Conservation (phyloP, 345 rosid genomes). For the Moringa oleifera region DNA sequence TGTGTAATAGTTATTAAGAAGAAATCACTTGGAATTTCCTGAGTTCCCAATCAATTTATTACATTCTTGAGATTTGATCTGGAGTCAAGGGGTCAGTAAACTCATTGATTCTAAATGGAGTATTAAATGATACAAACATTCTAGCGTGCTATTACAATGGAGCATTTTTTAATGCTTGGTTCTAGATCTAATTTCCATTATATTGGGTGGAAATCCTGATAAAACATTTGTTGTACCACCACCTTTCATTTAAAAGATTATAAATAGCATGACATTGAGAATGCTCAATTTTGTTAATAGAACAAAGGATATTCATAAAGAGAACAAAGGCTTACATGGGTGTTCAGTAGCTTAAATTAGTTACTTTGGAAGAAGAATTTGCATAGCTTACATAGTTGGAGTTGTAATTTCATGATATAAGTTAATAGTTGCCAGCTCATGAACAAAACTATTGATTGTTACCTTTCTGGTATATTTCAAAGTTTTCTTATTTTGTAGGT, state of each 20-base stretch:
- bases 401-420: background rate
- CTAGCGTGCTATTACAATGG: background rate
- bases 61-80: too few species aligned
- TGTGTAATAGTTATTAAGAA: background rate
- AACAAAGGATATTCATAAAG: background rate
- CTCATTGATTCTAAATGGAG: background rate
- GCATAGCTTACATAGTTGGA: background rate
- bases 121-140: background rate
- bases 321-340: background rate
- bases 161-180: background rate
- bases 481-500: conserved; percentile 15
- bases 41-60: too few species aligned
- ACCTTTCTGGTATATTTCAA: background rate
- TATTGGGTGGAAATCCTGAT: background rate
- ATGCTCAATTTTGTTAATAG: background rate
- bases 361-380: background rate
- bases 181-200: background rate
- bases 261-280: background rate
- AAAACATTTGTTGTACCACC: background rate
- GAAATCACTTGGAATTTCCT: background rate
- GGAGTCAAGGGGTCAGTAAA: background rate
- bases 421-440: background rate
- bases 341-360: background rate
- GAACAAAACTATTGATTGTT: too few species aligned
- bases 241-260: background rate